These are phyloP conservation scores for Durio zibethinus DNA, from an alignment of 345 rosid species.

Conservation along the genomic window DNA sequence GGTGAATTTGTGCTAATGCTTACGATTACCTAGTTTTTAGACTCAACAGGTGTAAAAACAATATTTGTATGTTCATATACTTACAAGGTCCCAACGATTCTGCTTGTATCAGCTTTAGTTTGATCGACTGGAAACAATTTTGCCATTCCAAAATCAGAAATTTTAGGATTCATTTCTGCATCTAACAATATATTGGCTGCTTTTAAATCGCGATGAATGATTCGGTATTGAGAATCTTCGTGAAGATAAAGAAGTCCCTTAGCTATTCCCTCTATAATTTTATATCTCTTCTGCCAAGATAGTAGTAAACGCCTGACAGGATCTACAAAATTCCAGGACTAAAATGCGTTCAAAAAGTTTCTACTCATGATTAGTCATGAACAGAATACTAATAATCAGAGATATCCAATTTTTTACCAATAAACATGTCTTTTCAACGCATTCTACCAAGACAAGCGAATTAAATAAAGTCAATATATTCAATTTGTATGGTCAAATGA, in stretches of 20 bases:
- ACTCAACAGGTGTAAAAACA: not conserved
- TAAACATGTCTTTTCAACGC: not conserved
- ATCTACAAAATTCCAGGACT: not conserved
- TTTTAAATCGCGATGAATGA: constrained; percentile 49
- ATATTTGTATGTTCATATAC: constrained; percentile 7
- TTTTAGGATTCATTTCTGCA: constrained; percentile 41
- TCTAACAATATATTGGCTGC: constrained; percentile 45
- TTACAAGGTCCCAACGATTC: constrained; percentile 41
- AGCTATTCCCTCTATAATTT: constrained; percentile 31
- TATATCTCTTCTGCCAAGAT: constrained; percentile 13
- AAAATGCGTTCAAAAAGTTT: not conserved
- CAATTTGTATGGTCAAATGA: not conserved
- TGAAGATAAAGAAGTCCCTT: constrained; percentile 47
- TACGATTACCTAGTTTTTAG: too few relatives aligned
- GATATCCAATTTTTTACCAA: not conserved
- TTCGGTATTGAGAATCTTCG: constrained; percentile 35
- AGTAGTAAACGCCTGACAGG: not conserved
- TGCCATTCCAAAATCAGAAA: constrained; percentile 50
- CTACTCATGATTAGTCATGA: not conserved
- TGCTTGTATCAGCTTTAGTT: constrained; percentile 31
- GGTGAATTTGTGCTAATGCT: too few relatives aligned
- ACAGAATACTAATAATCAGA: not conserved
- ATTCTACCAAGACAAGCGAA: not conserved
- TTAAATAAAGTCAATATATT: not conserved
- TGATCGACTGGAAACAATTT: constrained; percentile 35